Percentiles rank a stretch among this genome's conserved stretches.
Conservation (phyloP, 257 asterid genomes). For the Apocynum venetum region DNA sequence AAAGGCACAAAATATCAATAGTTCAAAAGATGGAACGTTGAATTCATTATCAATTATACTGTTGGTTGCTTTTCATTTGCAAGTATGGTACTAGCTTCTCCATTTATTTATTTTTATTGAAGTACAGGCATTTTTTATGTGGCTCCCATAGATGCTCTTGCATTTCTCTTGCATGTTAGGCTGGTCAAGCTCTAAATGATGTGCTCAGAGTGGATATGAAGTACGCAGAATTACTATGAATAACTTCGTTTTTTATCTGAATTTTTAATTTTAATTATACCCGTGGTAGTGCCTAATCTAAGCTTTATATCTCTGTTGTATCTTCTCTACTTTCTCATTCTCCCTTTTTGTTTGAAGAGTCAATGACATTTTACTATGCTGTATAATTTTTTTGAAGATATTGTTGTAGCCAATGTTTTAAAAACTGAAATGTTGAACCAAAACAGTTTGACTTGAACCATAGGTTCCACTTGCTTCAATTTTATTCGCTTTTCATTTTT, state of each 20-base stretch:
- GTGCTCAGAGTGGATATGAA: not conserved
- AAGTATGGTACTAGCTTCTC: slow-evolving; percentile 44
- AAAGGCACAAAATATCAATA: slow-evolving; percentile 70
- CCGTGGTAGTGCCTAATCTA: not conserved
- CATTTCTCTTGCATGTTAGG: not conserved
- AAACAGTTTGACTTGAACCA: not conserved
- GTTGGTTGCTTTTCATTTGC: slow-evolving; percentile 87
- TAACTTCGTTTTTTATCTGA: not conserved
- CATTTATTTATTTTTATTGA: not conserved
- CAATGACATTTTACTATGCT: not conserved
- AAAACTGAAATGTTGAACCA: not conserved
- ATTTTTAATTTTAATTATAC: not conserved
- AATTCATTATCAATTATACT: slow-evolving; percentile 80
- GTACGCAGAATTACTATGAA: not conserved
- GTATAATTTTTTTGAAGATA: not conserved
- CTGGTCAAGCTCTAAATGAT: not conserved
- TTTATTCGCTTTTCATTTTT: too few species aligned
- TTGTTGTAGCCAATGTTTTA: not conserved
- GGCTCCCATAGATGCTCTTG: not conserved
- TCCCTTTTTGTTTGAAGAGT: not conserved
- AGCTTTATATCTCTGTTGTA: not conserved
- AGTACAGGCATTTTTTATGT: not conserved
- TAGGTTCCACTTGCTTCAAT: too few species aligned
- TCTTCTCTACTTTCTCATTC: not conserved
- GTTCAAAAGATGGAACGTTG: slow-evolving; percentile 79